A percentile compares a stretch with the other conserved stretches of the same genome.
These are phyloP conservation scores for Lagenidium giganteum DNA, from an alignment of 352 stramenopile genomes.

Conservation along the genomic window DNA sequence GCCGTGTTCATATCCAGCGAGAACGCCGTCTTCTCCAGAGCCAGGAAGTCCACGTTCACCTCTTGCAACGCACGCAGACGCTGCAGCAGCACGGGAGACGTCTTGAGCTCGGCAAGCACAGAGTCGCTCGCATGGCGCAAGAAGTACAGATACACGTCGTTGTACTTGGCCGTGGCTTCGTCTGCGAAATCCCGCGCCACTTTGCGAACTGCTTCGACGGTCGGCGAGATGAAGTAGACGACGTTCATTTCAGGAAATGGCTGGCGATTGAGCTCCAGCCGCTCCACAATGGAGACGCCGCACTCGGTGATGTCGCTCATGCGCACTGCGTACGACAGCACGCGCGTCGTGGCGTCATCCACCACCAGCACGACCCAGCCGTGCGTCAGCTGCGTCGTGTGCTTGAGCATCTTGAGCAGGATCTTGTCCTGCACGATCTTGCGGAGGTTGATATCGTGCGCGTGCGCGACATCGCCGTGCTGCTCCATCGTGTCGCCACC, in stretches of 20 bases:
- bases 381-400: constrained; percentile 46
- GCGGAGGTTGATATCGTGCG: constrained; percentile 44
- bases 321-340: constrained; percentile 89
- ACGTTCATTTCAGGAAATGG: constrained; percentile 93
- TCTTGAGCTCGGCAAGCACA: constrained; percentile 77
- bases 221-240: constrained; percentile 92
- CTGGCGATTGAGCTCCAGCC: constrained; percentile 91
- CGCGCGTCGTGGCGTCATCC: constrained; percentile 85
- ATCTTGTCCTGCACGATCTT: constrained; percentile 62
- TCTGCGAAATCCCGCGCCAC: constrained; percentile 80
- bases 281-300: constrained; percentile 92
- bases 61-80: constrained; percentile 84
- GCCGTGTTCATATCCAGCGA: constrained; percentile 84
- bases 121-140: constrained; percentile 68
- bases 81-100: constrained; percentile 62
- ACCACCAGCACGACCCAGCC: constrained; percentile 91
- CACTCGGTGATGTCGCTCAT: constrained; percentile 98
- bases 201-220: constrained; percentile 57
- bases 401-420: constrained; percentile 63
- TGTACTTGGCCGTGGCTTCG: constrained; percentile 81
- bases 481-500: too few species aligned
- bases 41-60: constrained; percentile 94
- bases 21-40: constrained; percentile 88
- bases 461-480: constrained; percentile 20
- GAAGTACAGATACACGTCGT: constrained; percentile 90